phyloP scores from a whole-genome alignment of 805 yeast genomes.

The Hanseniaspora guilliermondii region DNA sequence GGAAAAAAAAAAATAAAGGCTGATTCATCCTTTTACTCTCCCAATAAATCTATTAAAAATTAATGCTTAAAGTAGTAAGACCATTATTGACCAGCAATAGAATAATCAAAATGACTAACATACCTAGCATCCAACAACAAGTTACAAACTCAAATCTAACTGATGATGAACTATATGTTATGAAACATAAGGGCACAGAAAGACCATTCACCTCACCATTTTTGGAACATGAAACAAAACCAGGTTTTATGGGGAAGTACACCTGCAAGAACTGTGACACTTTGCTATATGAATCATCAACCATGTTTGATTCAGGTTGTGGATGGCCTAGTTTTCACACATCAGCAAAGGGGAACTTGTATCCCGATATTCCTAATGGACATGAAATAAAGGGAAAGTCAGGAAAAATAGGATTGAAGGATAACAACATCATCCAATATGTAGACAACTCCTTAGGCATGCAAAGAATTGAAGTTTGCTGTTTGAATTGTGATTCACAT shows the following conservation, averaged over 20 bases:
- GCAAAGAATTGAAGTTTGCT: conserved; percentile 79
- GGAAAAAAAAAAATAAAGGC: no score
- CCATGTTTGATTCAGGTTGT: conserved; percentile 83
- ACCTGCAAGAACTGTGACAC: conserved; percentile 74
- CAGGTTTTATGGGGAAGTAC: conserved; percentile 43
- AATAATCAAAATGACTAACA: not conserved
- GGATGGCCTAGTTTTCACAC: conserved; percentile 98
- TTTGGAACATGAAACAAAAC: conserved; percentile 14
- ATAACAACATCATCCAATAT: conserved; percentile 51
- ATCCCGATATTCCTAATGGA: conserved; percentile 23
- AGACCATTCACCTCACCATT: conserved; percentile 30
- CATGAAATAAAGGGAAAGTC: not conserved
- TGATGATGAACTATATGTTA: conserved; percentile 65
- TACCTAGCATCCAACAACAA: conserved; percentile 1
- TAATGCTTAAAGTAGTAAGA: not conserved
- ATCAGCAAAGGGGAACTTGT: conserved; percentile 39
- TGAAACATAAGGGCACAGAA: conserved; percentile 50
- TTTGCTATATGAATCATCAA: conserved; percentile 64
- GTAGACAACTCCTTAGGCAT: conserved; percentile 60
- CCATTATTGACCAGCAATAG: not conserved
- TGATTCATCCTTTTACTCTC: no score
- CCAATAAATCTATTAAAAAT: not conserved
- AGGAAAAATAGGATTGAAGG: conserved; percentile 10
- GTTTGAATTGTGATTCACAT: conserved; percentile 84
- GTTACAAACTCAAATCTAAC: conserved; percentile 50